Conservation (phyloP, 805 yeast species). For the Saccharomycopsis fodiens region DNA sequence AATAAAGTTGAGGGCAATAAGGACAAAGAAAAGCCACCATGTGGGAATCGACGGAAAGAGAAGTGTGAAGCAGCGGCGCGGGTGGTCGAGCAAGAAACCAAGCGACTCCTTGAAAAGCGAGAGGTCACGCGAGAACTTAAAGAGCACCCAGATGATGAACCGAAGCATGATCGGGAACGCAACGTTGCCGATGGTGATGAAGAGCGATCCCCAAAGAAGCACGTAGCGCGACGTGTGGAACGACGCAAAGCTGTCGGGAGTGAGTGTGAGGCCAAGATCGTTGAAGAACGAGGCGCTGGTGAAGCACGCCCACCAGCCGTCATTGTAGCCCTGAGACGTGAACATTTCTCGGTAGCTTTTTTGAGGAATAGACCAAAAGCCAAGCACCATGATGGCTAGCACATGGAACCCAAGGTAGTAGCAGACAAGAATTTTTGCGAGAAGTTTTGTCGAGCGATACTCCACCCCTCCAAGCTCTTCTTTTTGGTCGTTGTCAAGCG, state of each 20-base stretch:
- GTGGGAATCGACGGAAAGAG: slow-evolving; percentile 90
- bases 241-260: slow-evolving; percentile 70
- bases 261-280: slow-evolving; percentile 78
- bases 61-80: slow-evolving; percentile 92
- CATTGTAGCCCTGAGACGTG: slow-evolving; percentile 51
- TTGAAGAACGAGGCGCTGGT: slow-evolving; percentile 73
- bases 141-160: slow-evolving; percentile 72
- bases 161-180: slow-evolving; percentile 86
- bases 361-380: slow-evolving; percentile 52
- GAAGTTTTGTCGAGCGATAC: slow-evolving; percentile 76
- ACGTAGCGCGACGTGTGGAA: slow-evolving; percentile 61
- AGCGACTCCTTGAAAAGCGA: slow-evolving; percentile 65
- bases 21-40: slow-evolving; percentile 82
- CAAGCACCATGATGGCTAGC: slow-evolving; percentile 41
- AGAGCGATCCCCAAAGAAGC: slow-evolving; percentile 53
- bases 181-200: slow-evolving; percentile 88
- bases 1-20: slow-evolving; percentile 61
- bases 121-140: slow-evolving; percentile 56
- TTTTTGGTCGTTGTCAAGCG: slow-evolving; percentile 72
- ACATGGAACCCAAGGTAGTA: slow-evolving; percentile 78
- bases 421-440: slow-evolving; percentile 52
- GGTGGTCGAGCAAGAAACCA: slow-evolving; percentile 86
- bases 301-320: slow-evolving; percentile 93
- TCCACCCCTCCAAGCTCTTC: slow-evolving; percentile 97
- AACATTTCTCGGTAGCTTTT: slow-evolving; percentile 37